Percentiles rank a stretch among this genome's conserved stretches.
phyloP scores from a whole-genome alignment of 176 grass and related monocot species.

The Echinochloa phyllopogon region DNA sequence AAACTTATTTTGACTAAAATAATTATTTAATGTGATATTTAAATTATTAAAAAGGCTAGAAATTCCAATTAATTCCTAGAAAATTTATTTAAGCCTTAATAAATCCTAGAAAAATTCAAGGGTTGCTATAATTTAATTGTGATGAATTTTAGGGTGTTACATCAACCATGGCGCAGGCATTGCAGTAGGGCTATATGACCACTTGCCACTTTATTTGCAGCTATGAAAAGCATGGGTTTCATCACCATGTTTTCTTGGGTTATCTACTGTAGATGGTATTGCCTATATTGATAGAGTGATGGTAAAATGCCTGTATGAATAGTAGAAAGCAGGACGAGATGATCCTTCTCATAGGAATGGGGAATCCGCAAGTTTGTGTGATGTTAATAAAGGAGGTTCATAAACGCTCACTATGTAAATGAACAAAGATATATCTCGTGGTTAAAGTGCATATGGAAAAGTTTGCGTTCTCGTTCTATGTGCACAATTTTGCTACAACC shows the following conservation, averaged over 20 bases:
- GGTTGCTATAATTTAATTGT: no score
- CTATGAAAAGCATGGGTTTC: not conserved
- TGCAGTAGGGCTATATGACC: conserved; percentile 49
- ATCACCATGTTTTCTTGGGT: not conserved
- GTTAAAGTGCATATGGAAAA: not conserved
- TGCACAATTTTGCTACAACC: not conserved
- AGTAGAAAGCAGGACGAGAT: not conserved
- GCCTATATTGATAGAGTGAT: not conserved
- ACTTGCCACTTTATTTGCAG: not conserved
- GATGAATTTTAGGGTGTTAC: no score
- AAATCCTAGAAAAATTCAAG: no score
- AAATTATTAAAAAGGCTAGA: no score
- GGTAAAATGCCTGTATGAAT: not conserved
- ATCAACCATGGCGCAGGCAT: conserved; percentile 66
- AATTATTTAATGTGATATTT: no score
- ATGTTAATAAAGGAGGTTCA: not conserved
- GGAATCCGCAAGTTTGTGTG: not conserved
- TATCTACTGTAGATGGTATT: conserved; percentile 3
- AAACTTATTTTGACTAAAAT: no score
- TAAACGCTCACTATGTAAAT: not conserved
- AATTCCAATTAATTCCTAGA: no score
- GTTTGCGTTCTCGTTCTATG: not conserved
- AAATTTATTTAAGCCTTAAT: no score
- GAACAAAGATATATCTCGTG: not conserved
- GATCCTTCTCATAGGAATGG: not conserved